Percentiles rank a stretch among this genome's conserved stretches.
Conservation (phyloP, 106 monocot genomes). For the Dendrobium huoshanense region DNA sequence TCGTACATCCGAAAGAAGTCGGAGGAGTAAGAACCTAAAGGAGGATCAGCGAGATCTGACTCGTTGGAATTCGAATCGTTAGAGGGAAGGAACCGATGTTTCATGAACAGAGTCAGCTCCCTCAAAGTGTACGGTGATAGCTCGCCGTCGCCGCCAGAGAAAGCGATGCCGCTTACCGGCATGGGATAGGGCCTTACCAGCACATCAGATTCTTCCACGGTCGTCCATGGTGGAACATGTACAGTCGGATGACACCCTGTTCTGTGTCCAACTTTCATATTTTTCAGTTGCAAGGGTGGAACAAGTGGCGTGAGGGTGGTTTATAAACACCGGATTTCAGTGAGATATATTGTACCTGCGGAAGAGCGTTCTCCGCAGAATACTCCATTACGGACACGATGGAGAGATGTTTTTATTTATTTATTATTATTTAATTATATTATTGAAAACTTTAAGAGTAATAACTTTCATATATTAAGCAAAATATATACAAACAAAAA, state of each 20-base stretch:
- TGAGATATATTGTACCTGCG: too few relatives aligned
- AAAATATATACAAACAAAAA: too few relatives aligned
- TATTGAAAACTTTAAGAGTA: too few relatives aligned
- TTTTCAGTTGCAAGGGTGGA: too few relatives aligned
- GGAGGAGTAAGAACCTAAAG: not conserved
- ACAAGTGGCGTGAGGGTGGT: too few relatives aligned
- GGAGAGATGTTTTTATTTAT: too few relatives aligned
- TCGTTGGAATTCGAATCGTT: not conserved
- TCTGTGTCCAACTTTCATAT: not conserved
- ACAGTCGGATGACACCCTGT: not conserved
- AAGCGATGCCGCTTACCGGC: not conserved
- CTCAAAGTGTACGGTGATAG: not conserved
- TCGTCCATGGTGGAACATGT: not conserved
- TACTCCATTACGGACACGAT: too few relatives aligned
- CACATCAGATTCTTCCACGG: not conserved
- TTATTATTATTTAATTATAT: too few relatives aligned
- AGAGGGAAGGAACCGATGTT: not conserved
- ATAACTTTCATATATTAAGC: too few relatives aligned
- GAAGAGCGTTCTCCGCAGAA: too few relatives aligned
- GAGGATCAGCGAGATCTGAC: not conserved
- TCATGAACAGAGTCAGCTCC: not conserved
- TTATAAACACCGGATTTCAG: too few relatives aligned
- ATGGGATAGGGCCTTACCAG: not conserved
- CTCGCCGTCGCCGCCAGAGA: not conserved
- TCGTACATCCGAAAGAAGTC: slow-evolving; percentile 41